phyloP scores from a whole-genome alignment of 306 rosid genomes.

The Vicia faba region DNA sequence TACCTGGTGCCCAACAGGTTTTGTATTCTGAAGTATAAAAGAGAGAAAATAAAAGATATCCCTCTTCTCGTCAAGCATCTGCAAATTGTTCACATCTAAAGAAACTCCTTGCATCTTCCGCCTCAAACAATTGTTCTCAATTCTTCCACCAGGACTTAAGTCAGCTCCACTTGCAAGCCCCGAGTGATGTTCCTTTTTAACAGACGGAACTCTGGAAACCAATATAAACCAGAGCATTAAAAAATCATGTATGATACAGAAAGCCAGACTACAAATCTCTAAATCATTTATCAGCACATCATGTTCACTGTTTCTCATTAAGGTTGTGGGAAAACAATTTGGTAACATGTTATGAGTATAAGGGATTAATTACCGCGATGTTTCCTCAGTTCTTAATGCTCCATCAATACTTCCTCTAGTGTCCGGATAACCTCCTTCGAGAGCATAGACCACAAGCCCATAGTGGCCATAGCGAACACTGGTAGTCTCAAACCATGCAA shows the following conservation, averaged over 20 bases:
- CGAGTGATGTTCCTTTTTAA: slow-evolving; percentile 49
- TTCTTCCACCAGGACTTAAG: slow-evolving; percentile 48
- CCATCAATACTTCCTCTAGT: slow-evolving; percentile 52
- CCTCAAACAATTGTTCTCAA: slow-evolving; percentile 51
- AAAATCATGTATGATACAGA: slow-evolving; percentile 12
- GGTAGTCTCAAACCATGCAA: slow-evolving; percentile 91
- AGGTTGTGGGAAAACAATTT: neutral
- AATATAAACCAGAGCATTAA: slow-evolving; percentile 18
- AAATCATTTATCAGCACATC: slow-evolving; percentile 12
- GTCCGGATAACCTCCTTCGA: slow-evolving; percentile 50
- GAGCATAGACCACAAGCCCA: slow-evolving; percentile 75
- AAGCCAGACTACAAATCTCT: slow-evolving; percentile 21
- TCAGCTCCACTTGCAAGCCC: slow-evolving; percentile 47
- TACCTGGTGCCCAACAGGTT: slow-evolving; percentile 99
- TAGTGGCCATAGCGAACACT: slow-evolving; percentile 88
- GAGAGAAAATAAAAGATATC: slow-evolving; percentile 89
- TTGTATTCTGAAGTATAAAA: slow-evolving; percentile 79
- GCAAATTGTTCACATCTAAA: slow-evolving; percentile 68
- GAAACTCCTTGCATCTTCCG: slow-evolving; percentile 62
- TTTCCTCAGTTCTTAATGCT: slow-evolving; percentile 49
- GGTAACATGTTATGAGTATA: slow-evolving; percentile 5
- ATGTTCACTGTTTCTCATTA: slow-evolving; percentile 7
- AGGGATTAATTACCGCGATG: slow-evolving; percentile 70
- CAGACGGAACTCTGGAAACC: slow-evolving; percentile 47
- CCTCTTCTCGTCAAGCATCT: slow-evolving; percentile 80